Evolutionary conservation across 768 basidiomycete genomes (phyloP), one percentile per base, ranked within the genome.

Genomic region (Mycena albidolilacea): DNA sequence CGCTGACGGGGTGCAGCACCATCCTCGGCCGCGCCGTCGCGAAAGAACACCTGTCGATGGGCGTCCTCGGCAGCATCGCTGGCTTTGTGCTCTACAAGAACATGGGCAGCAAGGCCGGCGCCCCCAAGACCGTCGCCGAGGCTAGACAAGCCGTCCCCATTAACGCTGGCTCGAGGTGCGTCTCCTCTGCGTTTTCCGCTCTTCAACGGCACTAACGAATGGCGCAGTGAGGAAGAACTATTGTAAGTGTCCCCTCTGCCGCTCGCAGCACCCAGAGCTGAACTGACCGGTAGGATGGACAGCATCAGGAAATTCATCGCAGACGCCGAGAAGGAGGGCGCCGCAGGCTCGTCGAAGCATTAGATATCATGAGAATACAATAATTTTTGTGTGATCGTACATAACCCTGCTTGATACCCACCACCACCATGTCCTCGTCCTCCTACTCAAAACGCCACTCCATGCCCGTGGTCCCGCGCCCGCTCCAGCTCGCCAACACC

Each of bases 281-380:
- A 77, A 89, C 84, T 82, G 71, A 81, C 77, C 8, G 80, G 30
- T 23, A 89, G 88, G 87, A 82, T 85, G 76, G 78, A 87, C 85
- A 96, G 95, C 80, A 94, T 96, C 84, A 86, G 88, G 81, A 91
- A 91, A 62, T 96, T 94, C 80, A 89, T 95, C 72, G 90, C 89
- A 68, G 94, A 95, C 79, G 94, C 95, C 59, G 95, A 95, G 87
- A 94, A 93, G 83, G 92, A 90, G 80, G 83, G 80, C 35, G 76
- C 79, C 8, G 79, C 74, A 63, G 78, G 61, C 19, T 5, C 52
- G 23, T 72, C 90, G 75, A 88, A 89, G 79, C 88, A 89, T 79
- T 89, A 82, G 79, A 72, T 10, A 60, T 54, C 65, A 60, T 54
- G 65, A 17, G 37, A 21, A 75, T 65, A 38, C 46, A 68, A 35